Evolutionary conservation across 192 early-diverging fungal genomes (phyloP), one percentile per base, ranked within the genome.

Genomic region (Paraglomus occultum): DNA sequence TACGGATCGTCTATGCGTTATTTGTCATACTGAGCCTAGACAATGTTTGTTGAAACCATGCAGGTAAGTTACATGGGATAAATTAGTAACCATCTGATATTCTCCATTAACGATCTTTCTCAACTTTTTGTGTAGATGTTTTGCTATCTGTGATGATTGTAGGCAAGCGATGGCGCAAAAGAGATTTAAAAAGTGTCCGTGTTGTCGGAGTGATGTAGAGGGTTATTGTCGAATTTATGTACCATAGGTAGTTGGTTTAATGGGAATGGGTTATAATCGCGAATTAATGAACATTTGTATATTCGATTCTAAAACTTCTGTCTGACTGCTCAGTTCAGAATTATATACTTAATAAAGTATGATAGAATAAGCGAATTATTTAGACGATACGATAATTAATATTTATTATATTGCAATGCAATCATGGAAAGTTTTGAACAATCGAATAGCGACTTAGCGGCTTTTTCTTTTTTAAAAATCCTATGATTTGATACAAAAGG

Each of bases 41-140:
- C 67, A 69, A 57, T 69, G 67, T 57, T 45, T 69, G 11, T 18
- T 69, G 22, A 69, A 69, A 57, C 67, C 67, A 12, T 69, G 67
- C 40, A 49, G 67, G n/a, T 69, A 39, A 46, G 17, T 20, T 57
- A 57, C 17, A 23, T 17, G 6, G 38, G 6, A 57, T 57, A 23
- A 50, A 51, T 51, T 14, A 51, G 14, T 20, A 31, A 57, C 38
- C 1, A 11, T 10, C 0, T 57, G 4, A 23, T 18, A 57, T 18
- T 11, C 38, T 57, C 54, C 1, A 23, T 6, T 57, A 31, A 31
- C 3, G 54, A 51, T 51, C 50, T n/a, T n/a, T n/a, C 50, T 4
- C 50, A 51, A n/a, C 50, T 3, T 57, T 57, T 1, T 57, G 11
- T 31, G 9, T 57, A 57, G 54, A 11, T 57, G 54, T 31, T 57